Evolutionary conservation across 2,329 filamentous ascomycete genomes (phyloP).

Genomic region (Colletotrichum chlorophyti): DNA sequence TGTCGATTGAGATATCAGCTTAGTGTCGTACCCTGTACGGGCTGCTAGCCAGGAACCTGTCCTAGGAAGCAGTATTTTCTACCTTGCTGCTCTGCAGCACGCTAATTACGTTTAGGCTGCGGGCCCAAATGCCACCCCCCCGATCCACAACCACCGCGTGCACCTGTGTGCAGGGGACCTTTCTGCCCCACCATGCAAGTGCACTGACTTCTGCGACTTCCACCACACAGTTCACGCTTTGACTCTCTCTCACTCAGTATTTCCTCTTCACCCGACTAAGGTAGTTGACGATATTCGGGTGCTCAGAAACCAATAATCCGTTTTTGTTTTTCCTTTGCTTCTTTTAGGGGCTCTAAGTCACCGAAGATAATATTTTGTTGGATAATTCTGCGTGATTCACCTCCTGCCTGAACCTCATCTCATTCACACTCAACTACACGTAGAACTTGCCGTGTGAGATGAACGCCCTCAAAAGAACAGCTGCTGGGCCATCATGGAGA

Average conservation of each 20-base stretch:
- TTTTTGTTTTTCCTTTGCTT: too few relatives aligned
- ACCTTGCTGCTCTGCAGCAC: constrained; percentile 14
- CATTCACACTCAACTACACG: not conserved
- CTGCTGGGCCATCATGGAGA: constrained; percentile 22
- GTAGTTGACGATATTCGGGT: too few relatives aligned
- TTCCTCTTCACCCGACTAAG: too few relatives aligned
- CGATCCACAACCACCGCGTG: not conserved
- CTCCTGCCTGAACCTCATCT: not conserved
- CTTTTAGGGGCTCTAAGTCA: too few relatives aligned
- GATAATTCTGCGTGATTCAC: too few relatives aligned
- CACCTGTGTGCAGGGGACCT: not conserved
- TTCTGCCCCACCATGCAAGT: constrained; percentile 16
- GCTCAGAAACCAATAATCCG: too few relatives aligned
- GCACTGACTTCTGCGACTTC: constrained; percentile 20
- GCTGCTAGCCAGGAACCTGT: not conserved
- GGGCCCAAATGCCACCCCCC: not conserved
- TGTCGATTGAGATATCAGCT: constrained; percentile 7
- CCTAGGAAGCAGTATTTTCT: not conserved
- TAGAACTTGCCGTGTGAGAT: constrained; percentile 3
- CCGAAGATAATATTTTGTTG: too few relatives aligned
- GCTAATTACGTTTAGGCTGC: constrained; percentile 19
- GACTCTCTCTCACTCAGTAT: too few relatives aligned
- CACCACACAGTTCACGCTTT: not conserved
- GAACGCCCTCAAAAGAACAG: not conserved
- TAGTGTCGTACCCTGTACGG: constrained; percentile 9